Evolutionary conservation across 352 stramenopile genomes (phyloP), one percentile per base, ranked within the genome.

Genomic region (Globisporangium yorkense): DNA sequence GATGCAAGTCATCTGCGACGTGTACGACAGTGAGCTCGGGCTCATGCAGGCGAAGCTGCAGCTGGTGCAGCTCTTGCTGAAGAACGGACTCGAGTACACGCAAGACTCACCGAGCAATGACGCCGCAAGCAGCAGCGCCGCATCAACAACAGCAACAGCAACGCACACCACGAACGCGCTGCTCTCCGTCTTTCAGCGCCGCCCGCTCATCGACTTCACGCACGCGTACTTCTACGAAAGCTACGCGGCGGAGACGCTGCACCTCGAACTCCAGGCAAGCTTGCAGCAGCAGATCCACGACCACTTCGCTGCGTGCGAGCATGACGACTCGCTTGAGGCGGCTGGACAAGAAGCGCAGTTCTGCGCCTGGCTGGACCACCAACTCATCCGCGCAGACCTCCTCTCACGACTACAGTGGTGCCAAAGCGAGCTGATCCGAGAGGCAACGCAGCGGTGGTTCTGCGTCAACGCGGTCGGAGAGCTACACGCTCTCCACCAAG

Each of bases 221-320:
- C 61, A 84, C 21, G 54, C 57, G 9, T 89, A 89, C 54, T 86
- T 87, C 54, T 77, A 71, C 44, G 76, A 87, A 46, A 87, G 77
- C 43, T 87, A 80, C 35, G 66, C 67, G 3, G 49, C 58, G 2
- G 75, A 89, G 48, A 82, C 68, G 0, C 31, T 85, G 6, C 57
- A 77, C 12, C 54, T 86, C 21, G 71, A 84, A 33, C 65, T 89
- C 13, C 74, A 86, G 48, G 45, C 51, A 33, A 68, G 65, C 9
- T 54, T 86, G 7, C 48, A 74, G 33, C 54, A 68, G 24, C 61
- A 72, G 18, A 65, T 79, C 18, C 43, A 56, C 6, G 56, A 73
- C 6, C 54, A 83, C 45, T 72, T 77, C 10, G 20, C 29, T 13
- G 13, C 31, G 5, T 50, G 56, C 29, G 29, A 59, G 21, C 5